phyloP scores from a whole-genome alignment of 352 stramenopile species.

The Pythium brachiatum region DNA sequence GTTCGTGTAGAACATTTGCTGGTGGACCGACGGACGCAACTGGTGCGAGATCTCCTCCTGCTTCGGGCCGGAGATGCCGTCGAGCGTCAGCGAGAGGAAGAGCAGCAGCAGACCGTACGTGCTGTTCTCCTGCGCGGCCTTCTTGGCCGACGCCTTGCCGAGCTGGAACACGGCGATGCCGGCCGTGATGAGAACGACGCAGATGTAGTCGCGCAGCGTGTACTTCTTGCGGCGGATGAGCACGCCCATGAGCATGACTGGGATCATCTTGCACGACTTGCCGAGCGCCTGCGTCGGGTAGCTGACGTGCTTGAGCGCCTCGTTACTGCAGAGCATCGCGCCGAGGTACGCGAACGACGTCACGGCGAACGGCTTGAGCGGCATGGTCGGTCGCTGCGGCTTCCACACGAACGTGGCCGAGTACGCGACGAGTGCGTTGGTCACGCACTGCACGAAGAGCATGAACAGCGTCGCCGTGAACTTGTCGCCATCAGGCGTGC shows the following conservation, averaged over 20 bases:
- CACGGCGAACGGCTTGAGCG: slow-evolving; percentile 80
- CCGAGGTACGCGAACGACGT: slow-evolving; percentile 88
- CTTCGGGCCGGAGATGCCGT: slow-evolving; percentile 95
- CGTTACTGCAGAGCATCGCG: slow-evolving; percentile 91
- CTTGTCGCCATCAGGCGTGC: slow-evolving; percentile 72
- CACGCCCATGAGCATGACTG: slow-evolving; percentile 94
- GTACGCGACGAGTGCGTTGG: slow-evolving; percentile 87
- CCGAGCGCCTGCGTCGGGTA: slow-evolving; percentile 98
- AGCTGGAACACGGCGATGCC: slow-evolving; percentile 91
- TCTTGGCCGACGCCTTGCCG: slow-evolving; percentile 73
- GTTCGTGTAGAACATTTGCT: slow-evolving; percentile 92
- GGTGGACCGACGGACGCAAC: slow-evolving; percentile 78
- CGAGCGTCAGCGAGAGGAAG: slow-evolving; percentile 92
- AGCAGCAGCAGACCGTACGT: slow-evolving; percentile 86
- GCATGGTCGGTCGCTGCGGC: slow-evolving; percentile 62
- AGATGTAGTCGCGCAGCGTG: slow-evolving; percentile 86
- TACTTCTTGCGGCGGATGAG: slow-evolving; percentile 92
- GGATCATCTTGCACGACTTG: slow-evolving; percentile 99
- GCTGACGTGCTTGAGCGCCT: slow-evolving; percentile 92
- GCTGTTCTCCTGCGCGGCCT: slow-evolving; percentile 85
- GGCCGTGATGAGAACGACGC: slow-evolving; percentile 87
- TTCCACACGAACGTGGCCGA: slow-evolving; percentile 82
- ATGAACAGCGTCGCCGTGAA: slow-evolving; percentile 92
- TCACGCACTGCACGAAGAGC: slow-evolving; percentile 91
- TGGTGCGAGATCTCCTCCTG: slow-evolving; percentile 90